phyloP scores from a whole-genome alignment of 2,329 filamentous ascomycete genomes.

The Hypoxylon sp. region DNA sequence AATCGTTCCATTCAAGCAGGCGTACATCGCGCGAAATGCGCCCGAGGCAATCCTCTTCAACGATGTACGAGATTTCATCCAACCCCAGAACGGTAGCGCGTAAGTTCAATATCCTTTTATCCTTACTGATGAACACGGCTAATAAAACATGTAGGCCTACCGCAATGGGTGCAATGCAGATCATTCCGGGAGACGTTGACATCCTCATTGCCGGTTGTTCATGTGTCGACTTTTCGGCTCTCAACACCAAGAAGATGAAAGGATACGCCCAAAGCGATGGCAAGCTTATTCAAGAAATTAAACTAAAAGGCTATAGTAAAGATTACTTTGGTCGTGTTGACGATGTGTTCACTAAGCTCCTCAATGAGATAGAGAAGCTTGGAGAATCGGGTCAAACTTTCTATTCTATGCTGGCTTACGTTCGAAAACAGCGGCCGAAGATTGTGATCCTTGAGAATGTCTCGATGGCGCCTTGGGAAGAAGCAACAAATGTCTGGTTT shows the following conservation, averaged over 20 bases:
- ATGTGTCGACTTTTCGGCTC: slow-evolving; percentile 79
- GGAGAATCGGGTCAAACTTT: slow-evolving; percentile 79
- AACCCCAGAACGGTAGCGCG: slow-evolving; percentile 57
- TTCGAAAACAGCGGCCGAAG: slow-evolving; percentile 67
- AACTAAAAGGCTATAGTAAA: slow-evolving; percentile 47
- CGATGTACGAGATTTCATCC: slow-evolving; percentile 70
- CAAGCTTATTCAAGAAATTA: slow-evolving; percentile 60
- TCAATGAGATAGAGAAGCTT: slow-evolving; percentile 70
- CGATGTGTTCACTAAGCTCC: slow-evolving; percentile 60
- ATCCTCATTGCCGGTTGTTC: slow-evolving; percentile 80
- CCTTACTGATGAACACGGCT: slow-evolving; percentile 28
- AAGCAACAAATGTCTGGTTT: slow-evolving; percentile 61
- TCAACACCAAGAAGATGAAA: slow-evolving; percentile 68
- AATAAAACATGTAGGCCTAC: slow-evolving; percentile 66
- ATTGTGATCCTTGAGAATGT: slow-evolving; percentile 84
- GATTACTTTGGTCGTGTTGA: slow-evolving; percentile 16
- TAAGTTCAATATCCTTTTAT: slow-evolving; percentile 55
- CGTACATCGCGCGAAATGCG: slow-evolving; percentile 74
- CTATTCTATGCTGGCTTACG: slow-evolving; percentile 71
- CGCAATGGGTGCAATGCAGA: slow-evolving; percentile 72
- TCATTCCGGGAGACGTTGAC: slow-evolving; percentile 72
- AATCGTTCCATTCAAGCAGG: slow-evolving; percentile 74
- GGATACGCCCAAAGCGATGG: slow-evolving; percentile 55
- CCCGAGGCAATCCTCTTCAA: slow-evolving; percentile 66
- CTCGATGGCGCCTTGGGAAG: slow-evolving; percentile 69